phyloP scores from a whole-genome alignment of 2,329 filamentous ascomycete species.

The Neonectria hederae region DNA sequence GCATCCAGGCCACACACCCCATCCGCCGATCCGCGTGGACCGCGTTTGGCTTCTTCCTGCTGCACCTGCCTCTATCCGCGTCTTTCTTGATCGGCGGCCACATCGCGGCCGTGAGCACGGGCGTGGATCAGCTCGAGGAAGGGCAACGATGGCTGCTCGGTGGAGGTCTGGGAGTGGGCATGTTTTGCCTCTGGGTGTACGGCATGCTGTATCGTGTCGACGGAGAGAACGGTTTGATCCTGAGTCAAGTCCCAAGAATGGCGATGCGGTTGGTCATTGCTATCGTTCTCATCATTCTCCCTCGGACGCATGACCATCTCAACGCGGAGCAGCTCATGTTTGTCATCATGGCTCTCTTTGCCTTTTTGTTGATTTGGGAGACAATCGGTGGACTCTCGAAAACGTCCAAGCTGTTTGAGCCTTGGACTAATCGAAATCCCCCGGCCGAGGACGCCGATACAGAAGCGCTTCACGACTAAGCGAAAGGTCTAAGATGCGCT shows the following conservation, averaged over 20 bases:
- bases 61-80: slow-evolving; percentile 57
- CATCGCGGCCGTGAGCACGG: slow-evolving; percentile 53
- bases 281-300: slow-evolving; percentile 48
- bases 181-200: slow-evolving; percentile 56
- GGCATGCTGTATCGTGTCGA: slow-evolving; percentile 53
- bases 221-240: slow-evolving; percentile 47
- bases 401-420: slow-evolving; percentile 46
- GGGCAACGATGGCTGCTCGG: slow-evolving; percentile 59
- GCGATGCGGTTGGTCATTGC: slow-evolving; percentile 47
- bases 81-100: slow-evolving; percentile 59
- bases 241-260: slow-evolving; percentile 48
- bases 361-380: slow-evolving; percentile 55
- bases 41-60: slow-evolving; percentile 55
- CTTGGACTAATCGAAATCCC: slow-evolving; percentile 44
- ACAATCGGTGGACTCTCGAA: slow-evolving; percentile 49
- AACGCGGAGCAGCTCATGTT: slow-evolving; percentile 49
- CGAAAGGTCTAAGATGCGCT: background rate
- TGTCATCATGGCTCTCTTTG: slow-evolving; percentile 55
- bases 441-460: slow-evolving; percentile 38
- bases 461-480: slow-evolving; percentile 14
- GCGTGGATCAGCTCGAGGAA: slow-evolving; percentile 50
- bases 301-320: slow-evolving; percentile 47
- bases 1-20: slow-evolving; percentile 54
- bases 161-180: slow-evolving; percentile 55
- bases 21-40: slow-evolving; percentile 56